These are phyloP conservation scores for Trichophyton verrucosum DNA, from an alignment of 2,329 filamentous ascomycete species.

Conservation along the genomic window DNA sequence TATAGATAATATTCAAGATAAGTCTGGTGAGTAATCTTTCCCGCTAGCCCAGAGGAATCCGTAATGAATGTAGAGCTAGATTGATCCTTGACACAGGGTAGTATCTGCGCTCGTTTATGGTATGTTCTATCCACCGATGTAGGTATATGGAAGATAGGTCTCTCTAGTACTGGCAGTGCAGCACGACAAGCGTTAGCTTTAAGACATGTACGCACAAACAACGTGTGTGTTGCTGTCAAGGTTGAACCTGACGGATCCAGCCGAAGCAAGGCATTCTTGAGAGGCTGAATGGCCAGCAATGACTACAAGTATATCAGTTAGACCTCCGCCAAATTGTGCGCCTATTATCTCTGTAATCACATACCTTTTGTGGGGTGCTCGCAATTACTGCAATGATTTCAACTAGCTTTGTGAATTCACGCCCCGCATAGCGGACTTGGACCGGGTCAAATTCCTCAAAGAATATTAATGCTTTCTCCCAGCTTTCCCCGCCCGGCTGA, in stretches of 20 bases:
- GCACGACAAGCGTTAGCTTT: conserved; percentile 28
- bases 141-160: conserved; percentile 33
- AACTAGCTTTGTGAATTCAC: conserved; percentile 23
- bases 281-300: conserved; percentile 27
- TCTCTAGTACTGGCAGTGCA: conserved; percentile 31
- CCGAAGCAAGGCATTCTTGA: conserved; percentile 34
- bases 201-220: conserved; percentile 33
- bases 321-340: not conserved
- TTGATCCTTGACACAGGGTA: conserved; percentile 22
- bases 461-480: conserved; percentile 39
- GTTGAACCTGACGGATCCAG: conserved; percentile 32
- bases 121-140: conserved; percentile 16
- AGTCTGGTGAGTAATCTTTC: conserved; percentile 29
- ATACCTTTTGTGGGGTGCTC: conserved; percentile 25
- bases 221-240: conserved; percentile 33
- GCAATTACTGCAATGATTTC: conserved; percentile 25
- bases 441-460: conserved; percentile 41
- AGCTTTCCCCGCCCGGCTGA: conserved; percentile 35
- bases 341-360: conserved; percentile 3
- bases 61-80: conserved; percentile 26
- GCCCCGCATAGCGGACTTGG: conserved; percentile 34
- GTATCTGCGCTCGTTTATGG: conserved; percentile 15
- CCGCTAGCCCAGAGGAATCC: conserved; percentile 27
- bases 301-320: conserved; percentile 20
- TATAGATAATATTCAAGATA: conserved; percentile 54